A percentile compares a stretch with the other conserved stretches of the same genome.
Conservation (phyloP, 176 grass and related monocot genomes). For the Calamus simplicifolius region DNA sequence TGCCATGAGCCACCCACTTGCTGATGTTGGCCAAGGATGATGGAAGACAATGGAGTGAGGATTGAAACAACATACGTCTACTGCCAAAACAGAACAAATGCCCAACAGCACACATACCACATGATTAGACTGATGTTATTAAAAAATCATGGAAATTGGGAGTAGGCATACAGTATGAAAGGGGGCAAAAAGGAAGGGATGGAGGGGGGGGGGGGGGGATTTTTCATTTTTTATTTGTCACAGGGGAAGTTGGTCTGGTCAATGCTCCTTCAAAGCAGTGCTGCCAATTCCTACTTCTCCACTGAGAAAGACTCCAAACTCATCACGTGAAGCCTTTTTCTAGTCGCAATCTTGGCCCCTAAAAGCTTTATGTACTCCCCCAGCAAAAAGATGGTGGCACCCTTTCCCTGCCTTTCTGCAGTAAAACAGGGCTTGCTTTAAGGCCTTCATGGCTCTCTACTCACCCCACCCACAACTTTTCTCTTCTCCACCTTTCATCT, state of each 20-base stretch:
- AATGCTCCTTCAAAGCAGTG: constrained; percentile 20
- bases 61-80: not conserved
- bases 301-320: constrained; percentile 32
- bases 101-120: no score
- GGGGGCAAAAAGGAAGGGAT: no score
- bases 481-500: not conserved
- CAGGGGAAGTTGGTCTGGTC: not conserved
- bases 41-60: no score
- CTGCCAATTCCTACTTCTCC: constrained; percentile 29
- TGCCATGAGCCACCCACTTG: constrained; percentile 20
- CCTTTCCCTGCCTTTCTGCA: constrained; percentile 26
- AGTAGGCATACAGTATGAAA: no score
- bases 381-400: constrained; percentile 18
- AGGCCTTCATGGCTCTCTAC: not conserved
- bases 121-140: no score
- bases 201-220: no score
- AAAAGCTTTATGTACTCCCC: constrained; percentile 18
- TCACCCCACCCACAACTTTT: not conserved
- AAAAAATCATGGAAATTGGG: no score
- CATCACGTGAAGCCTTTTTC: constrained; percentile 27
- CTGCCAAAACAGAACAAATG: no score
- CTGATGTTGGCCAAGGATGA: constrained; percentile 5
- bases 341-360: constrained; percentile 22
- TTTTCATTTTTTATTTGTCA: no score
- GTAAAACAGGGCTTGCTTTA: constrained; percentile 15